phyloP scores from a whole-genome alignment of 2,329 filamentous ascomycete species.

The Cladophialophora bantiana region DNA sequence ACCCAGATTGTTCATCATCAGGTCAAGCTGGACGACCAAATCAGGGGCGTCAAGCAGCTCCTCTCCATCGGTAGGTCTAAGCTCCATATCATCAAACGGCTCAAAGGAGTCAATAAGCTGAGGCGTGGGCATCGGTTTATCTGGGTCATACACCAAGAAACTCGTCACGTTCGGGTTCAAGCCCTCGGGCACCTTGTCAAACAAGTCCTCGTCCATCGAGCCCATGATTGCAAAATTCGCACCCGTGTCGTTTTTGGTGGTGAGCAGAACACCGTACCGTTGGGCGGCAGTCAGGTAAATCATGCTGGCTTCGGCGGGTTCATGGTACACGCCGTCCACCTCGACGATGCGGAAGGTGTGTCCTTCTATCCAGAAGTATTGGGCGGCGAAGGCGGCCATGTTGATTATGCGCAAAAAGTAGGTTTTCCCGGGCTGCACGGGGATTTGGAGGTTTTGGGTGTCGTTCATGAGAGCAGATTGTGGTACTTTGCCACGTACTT shows the following conservation, averaged over 20 bases:
- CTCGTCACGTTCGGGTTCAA: constrained; percentile 68
- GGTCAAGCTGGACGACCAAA: constrained; percentile 67
- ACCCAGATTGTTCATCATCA: constrained; percentile 71
- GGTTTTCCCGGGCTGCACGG: constrained; percentile 70
- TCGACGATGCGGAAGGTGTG: constrained; percentile 73
- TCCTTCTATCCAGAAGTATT: constrained; percentile 57
- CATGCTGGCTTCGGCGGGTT: constrained; percentile 65
- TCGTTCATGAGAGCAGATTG: constrained; percentile 76
- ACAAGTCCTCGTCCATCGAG: constrained; percentile 74
- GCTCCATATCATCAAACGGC: constrained; percentile 74
- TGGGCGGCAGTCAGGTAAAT: constrained; percentile 74
- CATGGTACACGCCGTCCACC: constrained; percentile 74
- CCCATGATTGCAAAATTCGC: constrained; percentile 72
- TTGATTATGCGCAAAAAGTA: constrained; percentile 77
- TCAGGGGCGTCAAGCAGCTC: constrained; percentile 67
- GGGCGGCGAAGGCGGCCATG: constrained; percentile 70
- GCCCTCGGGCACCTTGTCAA: constrained; percentile 70
- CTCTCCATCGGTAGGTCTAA: constrained; percentile 72
- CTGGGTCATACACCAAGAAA: constrained; percentile 63
- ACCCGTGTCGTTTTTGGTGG: constrained; percentile 66
- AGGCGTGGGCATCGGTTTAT: constrained; percentile 57
- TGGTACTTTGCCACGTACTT: constrained; percentile 56
- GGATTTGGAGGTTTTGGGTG: constrained; percentile 64
- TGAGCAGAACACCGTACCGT: constrained; percentile 63
- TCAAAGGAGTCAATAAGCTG: constrained; percentile 67